These are phyloP conservation scores for Auricularia sp. DNA, from an alignment of 768 basidiomycete genomes.

Conservation along the genomic window DNA sequence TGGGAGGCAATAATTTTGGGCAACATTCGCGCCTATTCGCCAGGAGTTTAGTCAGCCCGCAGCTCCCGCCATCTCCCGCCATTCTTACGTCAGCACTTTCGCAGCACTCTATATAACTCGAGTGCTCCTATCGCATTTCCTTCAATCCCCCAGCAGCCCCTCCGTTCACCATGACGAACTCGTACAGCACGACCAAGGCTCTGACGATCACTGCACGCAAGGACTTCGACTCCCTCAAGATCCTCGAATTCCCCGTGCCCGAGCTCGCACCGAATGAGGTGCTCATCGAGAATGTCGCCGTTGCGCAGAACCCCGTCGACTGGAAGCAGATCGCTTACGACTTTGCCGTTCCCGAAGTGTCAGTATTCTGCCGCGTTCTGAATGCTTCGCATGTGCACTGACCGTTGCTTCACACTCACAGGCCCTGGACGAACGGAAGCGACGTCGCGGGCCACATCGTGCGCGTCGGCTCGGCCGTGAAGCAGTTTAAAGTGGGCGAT, in stretches of 20 bases:
- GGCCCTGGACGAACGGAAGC: constrained; percentile 6
- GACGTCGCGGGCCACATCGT: constrained; percentile 8
- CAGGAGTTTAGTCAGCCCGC: too few species aligned
- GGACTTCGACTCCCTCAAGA: constrained; percentile 4
- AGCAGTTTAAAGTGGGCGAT: constrained; percentile 8
- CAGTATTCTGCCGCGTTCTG: not conserved
- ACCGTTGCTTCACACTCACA: not conserved
- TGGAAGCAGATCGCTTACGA: constrained; percentile 8
- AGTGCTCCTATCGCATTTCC: too few species aligned
- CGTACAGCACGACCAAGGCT: constrained; percentile 5
- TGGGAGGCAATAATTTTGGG: too few species aligned
- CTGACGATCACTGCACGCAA: constrained; percentile 3
- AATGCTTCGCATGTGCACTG: not conserved
- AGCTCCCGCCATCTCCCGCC: too few species aligned
- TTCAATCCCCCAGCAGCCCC: too few species aligned
- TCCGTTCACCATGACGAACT: not conserved
- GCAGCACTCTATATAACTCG: too few species aligned
- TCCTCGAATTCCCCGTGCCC: constrained; percentile 7
- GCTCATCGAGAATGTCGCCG: constrained; percentile 7
- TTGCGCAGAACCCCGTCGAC: constrained; percentile 10
- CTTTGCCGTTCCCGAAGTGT: constrained; percentile 1
- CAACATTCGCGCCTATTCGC: too few species aligned
- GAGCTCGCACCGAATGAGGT: constrained; percentile 3
- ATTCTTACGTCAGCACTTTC: too few species aligned
- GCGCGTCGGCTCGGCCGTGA: constrained; percentile 7